Base-by-base conservation (phyloP, 2,329 filamentous ascomycete genomes). In the Trichoderma sp. region DNA sequence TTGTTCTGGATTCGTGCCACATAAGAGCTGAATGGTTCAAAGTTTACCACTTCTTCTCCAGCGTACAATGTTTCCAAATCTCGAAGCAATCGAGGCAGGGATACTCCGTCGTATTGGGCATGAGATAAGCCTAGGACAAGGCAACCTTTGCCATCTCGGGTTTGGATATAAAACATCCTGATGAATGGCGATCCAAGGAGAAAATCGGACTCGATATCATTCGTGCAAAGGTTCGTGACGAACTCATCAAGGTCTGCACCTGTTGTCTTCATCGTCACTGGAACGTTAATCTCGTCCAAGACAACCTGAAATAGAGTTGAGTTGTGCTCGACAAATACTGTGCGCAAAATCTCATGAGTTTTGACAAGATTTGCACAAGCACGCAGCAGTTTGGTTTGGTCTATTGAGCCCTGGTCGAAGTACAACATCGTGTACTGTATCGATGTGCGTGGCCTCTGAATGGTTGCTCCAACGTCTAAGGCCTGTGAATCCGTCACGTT, bases 71-170 rank as follows among this genome's bases (percentile, higher is more conserved):
- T 21, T 33, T 68, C 38, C 18, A 68, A 45, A 21, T 68, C 65
- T n/a, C 21, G 80, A 41, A 87, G 83, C 1, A 88, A 80, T 5
- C 83, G 81, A 0, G 86, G 86, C 3, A 88, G 80, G 27, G 84
- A 88, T 21, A 88, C 84, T 31, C 87, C 87, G 29, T 88, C 87
- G 68, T 88, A 88, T 77, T 88, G 87, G 0, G 87, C 87, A 76
- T 88, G 87, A 0, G 87, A 89, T 16, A 89, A 45, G 3, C 50
- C 50, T 11, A 71, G 4, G 24, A 71, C 50, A 24, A 71, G 50
- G 29, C 67, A 60, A 3, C 24, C 11, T 27, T 33, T 21, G 16
- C 35, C 65, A 68, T 60, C 50, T 21, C 9, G 14, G 45, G 24
- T 24, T 31, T 71, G 18, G 60, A 63, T 29, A 11, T 35, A 35